Evolutionary conservation across 2,329 filamentous ascomycete species (phyloP), one percentile per base, ranked within the genome.

Genomic region (Alternaria consortialis): DNA sequence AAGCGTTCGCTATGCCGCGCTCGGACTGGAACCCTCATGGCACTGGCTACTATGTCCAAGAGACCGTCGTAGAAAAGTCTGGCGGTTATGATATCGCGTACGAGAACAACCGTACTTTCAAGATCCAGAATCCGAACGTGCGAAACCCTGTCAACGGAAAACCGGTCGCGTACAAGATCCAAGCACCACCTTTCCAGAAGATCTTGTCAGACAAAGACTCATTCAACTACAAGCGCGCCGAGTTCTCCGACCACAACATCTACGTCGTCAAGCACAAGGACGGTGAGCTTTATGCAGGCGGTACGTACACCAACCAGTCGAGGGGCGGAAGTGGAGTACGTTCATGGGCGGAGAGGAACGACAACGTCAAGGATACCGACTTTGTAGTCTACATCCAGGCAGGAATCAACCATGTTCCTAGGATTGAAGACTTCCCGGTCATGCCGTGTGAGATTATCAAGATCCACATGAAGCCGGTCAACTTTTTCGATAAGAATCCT

Each of bases 301-400:
- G 87, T 4, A 80, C 84, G 55, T 88, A 87, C 73, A 86, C 86
- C 0, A 87, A 86, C 66, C 87, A 89, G 72, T 89, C 86, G 36
- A 76, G 84, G 66, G 81, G 85, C 56, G 75, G 83, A 56, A 80
- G 77, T 23, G 78, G 84, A 60, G 84, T 84, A 39, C 75, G 80
- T 58, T 73, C 76, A 42, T 85, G 83, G 80, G 84, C 83, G 0
- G 78, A 82, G 15, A 79, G 84, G n/a, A 81, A 84, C 58, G 85
- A 87, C 58, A 79, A 79, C 47, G 84, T 87, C 52, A 81, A 83
- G 56, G 84, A 88, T 60, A 81, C 83, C 4, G 85, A 88, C 69
- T 79, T 88, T 15, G 86, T 88, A 3, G 78, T 86, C 52, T 88
- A 82, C 60, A 74, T 87, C 17, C 85, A 88, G 67, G 86, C 87